Conservation (phyloP, 1,139 yeast species). For the Taphrina communis region DNA sequence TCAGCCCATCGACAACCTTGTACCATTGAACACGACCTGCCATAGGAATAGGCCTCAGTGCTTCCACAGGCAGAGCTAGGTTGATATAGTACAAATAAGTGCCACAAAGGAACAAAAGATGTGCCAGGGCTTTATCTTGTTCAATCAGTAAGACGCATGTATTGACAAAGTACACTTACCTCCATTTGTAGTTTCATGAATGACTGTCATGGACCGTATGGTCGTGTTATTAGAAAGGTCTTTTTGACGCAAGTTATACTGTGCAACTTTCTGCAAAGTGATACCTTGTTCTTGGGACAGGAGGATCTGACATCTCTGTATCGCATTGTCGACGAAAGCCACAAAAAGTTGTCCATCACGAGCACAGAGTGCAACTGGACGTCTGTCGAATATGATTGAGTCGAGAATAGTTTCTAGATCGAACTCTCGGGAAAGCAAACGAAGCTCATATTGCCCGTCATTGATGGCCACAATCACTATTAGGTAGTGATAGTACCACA, state of each 20-base stretch:
- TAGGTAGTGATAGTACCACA: conserved; percentile 55
- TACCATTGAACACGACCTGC: conserved; percentile 23
- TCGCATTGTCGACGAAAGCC: neutral
- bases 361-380: neutral
- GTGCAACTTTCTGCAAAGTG: neutral
- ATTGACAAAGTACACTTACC: too few species aligned
- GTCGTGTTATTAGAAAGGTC: neutral
- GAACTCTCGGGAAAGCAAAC: conserved; percentile 30
- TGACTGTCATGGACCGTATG: neutral
- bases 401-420: conserved; percentile 9
- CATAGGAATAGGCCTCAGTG: neutral
- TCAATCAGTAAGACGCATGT: neutral
- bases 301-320: neutral
- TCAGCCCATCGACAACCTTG: conserved; percentile 11
- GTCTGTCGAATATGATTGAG: neutral
- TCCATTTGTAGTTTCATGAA: neutral
- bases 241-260: neutral
- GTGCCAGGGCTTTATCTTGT: neutral
- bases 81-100: neutral
- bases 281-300: neutral
- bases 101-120: conserved; percentile 1
- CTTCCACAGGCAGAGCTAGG: neutral
- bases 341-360: conserved; percentile 5
- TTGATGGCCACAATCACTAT: conserved; percentile 53
- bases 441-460: conserved; percentile 26